Base-by-base conservation (phyloP, 2,329 filamentous ascomycete genomes). In the Aspergillus luchuensis region DNA sequence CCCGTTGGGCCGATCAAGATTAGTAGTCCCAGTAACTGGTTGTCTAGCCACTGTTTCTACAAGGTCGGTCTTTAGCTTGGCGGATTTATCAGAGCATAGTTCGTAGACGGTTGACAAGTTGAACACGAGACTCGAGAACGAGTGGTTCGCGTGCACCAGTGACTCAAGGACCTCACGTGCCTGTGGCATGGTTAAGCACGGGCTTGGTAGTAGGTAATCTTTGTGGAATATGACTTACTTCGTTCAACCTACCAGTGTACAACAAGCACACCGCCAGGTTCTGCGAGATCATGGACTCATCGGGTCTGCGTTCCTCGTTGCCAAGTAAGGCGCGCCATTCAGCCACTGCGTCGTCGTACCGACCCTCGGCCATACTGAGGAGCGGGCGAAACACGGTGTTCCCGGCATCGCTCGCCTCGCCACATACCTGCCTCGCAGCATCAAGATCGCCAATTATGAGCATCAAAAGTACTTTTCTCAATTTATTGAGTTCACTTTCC, bases 61-160 rank as follows among this genome's bases (percentile, higher is more conserved):
- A 17, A 98, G 80, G 25, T 79, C 81, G 30, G 85, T 76, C 81
- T 98, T 98, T 67, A 90, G 76, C 11, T 83, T 83, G 52, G 85
- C 81, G 45, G 91, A 86, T 63, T 85, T 84, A 68, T 98, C 93
- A 0, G 91, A 93, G 72, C 91, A 95, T 7, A 98, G 83, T 76
- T 98, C 95, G 73, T 96, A 98, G 69, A 97, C 86, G 0, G 94
- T 98, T 10, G 89, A 87, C 11, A 99, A 77, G 73, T 98, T 98
- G 78, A 97, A 96, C 0, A 96, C 85, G 2, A 97, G 78, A 0
- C 91, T 91, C 64, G 91, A 88, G 60, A 94, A 97, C 0, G 87
- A 85, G 43, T 86, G 80, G 1, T 87, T 85, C 0, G 80, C 74
- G 3, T 86, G 81, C 0, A 92, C 81, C 10, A 96, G 78, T 0